These are phyloP conservation scores for Fusarium piperis DNA, from an alignment of 2,329 filamentous ascomycete genomes.

Conservation along the genomic window DNA sequence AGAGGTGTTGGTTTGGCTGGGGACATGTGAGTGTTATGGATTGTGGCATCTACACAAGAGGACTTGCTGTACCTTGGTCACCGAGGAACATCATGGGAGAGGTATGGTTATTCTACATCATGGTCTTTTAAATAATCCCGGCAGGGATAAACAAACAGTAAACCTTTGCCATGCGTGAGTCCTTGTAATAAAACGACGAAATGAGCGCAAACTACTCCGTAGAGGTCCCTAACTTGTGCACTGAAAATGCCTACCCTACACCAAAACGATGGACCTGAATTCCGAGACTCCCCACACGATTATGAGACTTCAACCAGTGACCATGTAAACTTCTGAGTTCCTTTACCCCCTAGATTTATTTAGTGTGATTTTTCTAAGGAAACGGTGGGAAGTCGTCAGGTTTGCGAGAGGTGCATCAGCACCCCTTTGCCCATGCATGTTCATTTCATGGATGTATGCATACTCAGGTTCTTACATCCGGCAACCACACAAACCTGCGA, in stretches of 20 bases:
- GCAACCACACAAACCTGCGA: neutral
- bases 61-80: slow-evolving; percentile 22
- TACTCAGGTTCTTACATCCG: neutral
- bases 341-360: neutral
- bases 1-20: slow-evolving; percentile 30
- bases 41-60: slow-evolving; percentile 29
- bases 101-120: slow-evolving; percentile 6
- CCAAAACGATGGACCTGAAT: neutral
- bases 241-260: neutral
- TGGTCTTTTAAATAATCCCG: neutral
- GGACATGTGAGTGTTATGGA: slow-evolving; percentile 25
- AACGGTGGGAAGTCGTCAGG: neutral
- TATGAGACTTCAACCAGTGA: neutral
- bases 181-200: too few species aligned
- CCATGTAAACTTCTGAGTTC: neutral
- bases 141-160: neutral
- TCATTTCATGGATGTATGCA: neutral
- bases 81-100: neutral
- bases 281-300: neutral
- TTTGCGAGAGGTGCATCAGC: neutral
- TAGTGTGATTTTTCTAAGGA: neutral
- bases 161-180: neutral
- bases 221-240: too few species aligned
- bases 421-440: neutral
- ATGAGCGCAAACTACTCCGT: too few species aligned